Evolutionary conservation across 495 filamentous ascomycete species (phyloP).

Genomic region (Aspergillus sclerotioniger): DNA sequence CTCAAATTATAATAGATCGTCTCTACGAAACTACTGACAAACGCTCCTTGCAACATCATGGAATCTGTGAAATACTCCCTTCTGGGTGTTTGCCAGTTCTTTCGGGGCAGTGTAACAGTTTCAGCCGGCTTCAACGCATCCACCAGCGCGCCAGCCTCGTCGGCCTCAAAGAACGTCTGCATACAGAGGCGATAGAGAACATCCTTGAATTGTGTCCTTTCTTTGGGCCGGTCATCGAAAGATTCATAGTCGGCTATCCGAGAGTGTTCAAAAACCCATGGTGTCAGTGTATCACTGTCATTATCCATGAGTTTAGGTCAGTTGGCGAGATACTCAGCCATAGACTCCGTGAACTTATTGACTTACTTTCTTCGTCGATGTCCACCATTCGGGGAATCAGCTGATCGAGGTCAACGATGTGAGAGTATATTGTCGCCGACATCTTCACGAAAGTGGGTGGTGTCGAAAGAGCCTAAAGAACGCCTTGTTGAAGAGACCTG

Average conservation of each 20-base stretch:
- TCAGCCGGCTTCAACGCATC: not conserved
- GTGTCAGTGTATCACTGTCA: not conserved
- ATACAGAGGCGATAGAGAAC: not conserved
- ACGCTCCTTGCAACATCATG: not conserved
- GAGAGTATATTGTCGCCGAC: no score
- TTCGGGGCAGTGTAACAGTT: not conserved
- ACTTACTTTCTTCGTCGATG: no score
- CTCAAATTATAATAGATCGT: not conserved
- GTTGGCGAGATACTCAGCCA: no score
- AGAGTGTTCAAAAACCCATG: not conserved
- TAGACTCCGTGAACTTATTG: no score
- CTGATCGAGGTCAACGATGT: no score
- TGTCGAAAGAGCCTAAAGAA: no score
- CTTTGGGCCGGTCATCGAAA: not conserved
- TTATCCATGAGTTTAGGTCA: not conserved
- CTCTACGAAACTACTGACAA: not conserved
- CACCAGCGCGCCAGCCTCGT: not conserved
- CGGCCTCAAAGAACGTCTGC: not conserved
- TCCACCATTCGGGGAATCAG: no score
- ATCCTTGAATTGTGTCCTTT: not conserved
- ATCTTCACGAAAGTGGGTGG: no score
- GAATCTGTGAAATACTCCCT: not conserved
- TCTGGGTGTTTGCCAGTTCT: not conserved
- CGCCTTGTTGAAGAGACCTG: no score
- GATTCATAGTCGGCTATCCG: not conserved